These are phyloP conservation scores for Pisolithus microcarpus DNA, from an alignment of 768 basidiomycete genomes.

Conservation along the genomic window DNA sequence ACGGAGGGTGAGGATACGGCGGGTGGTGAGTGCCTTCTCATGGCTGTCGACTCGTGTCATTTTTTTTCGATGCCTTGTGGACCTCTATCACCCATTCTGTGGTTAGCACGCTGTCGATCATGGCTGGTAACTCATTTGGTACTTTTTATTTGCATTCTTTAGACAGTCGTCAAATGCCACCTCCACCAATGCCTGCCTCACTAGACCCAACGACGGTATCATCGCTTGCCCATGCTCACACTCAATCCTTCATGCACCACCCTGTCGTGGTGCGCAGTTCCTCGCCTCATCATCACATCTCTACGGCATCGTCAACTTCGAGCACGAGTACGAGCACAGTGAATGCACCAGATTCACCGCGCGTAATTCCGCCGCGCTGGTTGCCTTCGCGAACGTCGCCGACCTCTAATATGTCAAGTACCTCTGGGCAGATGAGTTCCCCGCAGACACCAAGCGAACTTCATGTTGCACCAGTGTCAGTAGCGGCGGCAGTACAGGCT, in stretches of 20 bases:
- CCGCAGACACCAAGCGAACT: conserved; percentile 7
- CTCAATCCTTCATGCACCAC: conserved; percentile 1
- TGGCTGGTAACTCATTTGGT: conserved; percentile 6
- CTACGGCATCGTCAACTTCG: neutral
- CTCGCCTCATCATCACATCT: conserved; percentile 13
- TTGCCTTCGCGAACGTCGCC: conserved; percentile 7
- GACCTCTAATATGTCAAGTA: neutral
- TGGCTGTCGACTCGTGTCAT: neutral
- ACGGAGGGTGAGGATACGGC: conserved; percentile 19
- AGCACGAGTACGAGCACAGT: conserved; percentile 4
- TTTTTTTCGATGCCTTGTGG: neutral
- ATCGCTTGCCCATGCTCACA: conserved; percentile 18
- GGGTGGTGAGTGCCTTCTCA: conserved; percentile 14
- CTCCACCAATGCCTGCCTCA: conserved; percentile 42
- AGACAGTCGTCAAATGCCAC: conserved; percentile 42
- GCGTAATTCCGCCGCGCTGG: conserved; percentile 5
- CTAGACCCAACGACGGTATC: conserved; percentile 35
- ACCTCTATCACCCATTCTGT: neutral
- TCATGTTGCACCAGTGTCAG: neutral
- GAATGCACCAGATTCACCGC: conserved; percentile 8
- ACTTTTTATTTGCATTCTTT: neutral
- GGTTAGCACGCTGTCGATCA: neutral
- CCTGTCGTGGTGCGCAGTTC: neutral
- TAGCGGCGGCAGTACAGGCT: neutral
- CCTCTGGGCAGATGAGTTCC: neutral